Evolutionary conservation across 805 yeast genomes (phyloP).

Genomic region (Yarrowia divulgata): DNA sequence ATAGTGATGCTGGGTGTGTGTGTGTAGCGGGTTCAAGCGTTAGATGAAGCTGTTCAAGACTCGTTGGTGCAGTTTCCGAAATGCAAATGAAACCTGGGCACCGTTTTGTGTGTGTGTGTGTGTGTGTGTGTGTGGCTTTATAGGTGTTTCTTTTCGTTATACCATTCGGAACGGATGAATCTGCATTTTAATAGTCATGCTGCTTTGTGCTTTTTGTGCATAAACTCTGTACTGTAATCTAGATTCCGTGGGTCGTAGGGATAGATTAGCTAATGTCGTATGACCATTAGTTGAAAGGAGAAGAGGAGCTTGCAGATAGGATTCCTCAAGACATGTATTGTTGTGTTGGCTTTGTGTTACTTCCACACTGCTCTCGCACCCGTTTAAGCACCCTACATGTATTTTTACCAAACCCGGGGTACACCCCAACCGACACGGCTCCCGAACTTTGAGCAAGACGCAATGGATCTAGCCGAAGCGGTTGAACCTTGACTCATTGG

Average conservation of each 20-base stretch:
- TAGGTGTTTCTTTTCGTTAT: neutral
- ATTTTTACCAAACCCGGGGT: neutral
- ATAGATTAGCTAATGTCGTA: too few species aligned
- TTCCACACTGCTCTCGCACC: neutral
- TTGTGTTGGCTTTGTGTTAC: neutral
- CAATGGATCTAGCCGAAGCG: neutral
- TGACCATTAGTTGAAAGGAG: too few species aligned
- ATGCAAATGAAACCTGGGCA: neutral
- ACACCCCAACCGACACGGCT: constrained; percentile 21
- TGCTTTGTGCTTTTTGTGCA: constrained; percentile 15
- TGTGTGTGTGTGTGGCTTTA: neutral
- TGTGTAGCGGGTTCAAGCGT: neutral
- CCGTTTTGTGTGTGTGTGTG: neutral
- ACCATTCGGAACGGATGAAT: neutral
- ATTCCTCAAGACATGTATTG: neutral
- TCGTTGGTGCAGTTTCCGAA: neutral
- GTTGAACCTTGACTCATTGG: neutral
- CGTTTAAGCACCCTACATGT: neutral
- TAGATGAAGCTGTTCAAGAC: neutral
- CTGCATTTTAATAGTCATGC: constrained; percentile 18
- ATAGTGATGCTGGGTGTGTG: neutral
- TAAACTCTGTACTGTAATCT: neutral
- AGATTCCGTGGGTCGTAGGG: neutral
- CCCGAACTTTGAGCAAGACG: constrained; percentile 15
- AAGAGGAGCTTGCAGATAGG: too few species aligned